A percentile compares a stretch with the other conserved stretches of the same genome.
Evolutionary conservation across 345 rosid genomes (phyloP).

Genomic region (Pseudoturritis turrita): DNA sequence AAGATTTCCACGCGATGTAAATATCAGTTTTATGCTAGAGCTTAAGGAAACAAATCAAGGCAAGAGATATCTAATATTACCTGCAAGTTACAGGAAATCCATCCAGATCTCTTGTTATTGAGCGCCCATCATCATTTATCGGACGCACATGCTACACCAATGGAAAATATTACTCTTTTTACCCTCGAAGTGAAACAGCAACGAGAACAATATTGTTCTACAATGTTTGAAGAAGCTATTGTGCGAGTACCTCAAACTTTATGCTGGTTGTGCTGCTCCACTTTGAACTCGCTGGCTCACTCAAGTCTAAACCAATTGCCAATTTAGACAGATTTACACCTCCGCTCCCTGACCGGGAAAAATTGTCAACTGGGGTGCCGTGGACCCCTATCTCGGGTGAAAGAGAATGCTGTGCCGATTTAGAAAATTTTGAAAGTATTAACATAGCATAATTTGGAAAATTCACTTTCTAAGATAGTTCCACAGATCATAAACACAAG

Average conservation of each 20-base stretch:
- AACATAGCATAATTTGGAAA: neutral
- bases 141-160: slow-evolving; percentile 68
- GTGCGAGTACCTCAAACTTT: slow-evolving; percentile 64
- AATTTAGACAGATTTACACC: slow-evolving; percentile 85
- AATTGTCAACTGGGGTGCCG: slow-evolving; percentile 71
- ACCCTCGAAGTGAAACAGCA: neutral
- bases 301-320: slow-evolving; percentile 74
- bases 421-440: neutral
- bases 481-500: neutral
- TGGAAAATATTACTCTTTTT: neutral
- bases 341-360: slow-evolving; percentile 83
- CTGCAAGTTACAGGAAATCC: slow-evolving; percentile 92
- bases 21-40: slow-evolving; percentile 21
- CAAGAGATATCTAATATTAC: slow-evolving; percentile 35
- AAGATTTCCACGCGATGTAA: slow-evolving; percentile 26
- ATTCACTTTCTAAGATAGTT: neutral
- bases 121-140: slow-evolving; percentile 81
- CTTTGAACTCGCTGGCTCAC: slow-evolving; percentile 74
- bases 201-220: neutral
- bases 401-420: slow-evolving; percentile 66
- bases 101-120: slow-evolving; percentile 75
- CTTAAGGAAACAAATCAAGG: slow-evolving; percentile 12
- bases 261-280: slow-evolving; percentile 91
- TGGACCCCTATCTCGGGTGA: slow-evolving; percentile 94
- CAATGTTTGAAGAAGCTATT: neutral